A percentile compares a stretch with the other conserved stretches of the same genome.
Conservation (phyloP, 148 eudicot genomes). For the Fagopyrum tataricum region DNA sequence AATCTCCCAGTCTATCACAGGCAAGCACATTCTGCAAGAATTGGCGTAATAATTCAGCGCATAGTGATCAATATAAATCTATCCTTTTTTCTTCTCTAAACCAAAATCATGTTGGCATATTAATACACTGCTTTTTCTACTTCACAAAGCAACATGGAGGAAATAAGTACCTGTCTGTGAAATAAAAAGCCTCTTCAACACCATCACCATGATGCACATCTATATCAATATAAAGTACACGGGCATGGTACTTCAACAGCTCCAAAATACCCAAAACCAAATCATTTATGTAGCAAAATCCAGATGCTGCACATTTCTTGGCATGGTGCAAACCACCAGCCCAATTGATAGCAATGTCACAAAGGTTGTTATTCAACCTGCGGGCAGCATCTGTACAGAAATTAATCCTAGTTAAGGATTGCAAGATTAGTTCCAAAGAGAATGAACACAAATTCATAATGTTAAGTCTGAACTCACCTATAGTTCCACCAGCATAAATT, state of each 20-base stretch:
- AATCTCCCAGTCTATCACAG: background rate
- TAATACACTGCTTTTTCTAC: background rate
- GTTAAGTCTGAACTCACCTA: constrained; percentile 44
- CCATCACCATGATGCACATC: constrained; percentile 99
- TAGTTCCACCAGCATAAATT: constrained; percentile 99
- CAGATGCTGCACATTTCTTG: constrained; percentile 95
- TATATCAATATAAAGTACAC: constrained; percentile 95
- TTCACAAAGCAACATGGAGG: background rate
- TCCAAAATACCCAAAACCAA: constrained; percentile 94
- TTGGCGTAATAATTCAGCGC: background rate
- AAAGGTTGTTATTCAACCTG: constrained; percentile 82
- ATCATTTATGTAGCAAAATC: constrained; percentile 97
- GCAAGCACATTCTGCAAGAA: background rate
- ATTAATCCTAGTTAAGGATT: constrained; percentile 18
- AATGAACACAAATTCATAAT: constrained; percentile 11
- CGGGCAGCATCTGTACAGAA: constrained; percentile 84
- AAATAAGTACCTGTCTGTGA: constrained; percentile 68
- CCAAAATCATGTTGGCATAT: background rate
- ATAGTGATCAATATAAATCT: background rate
- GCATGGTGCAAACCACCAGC: constrained; percentile 99
- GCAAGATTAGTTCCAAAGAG: background rate
- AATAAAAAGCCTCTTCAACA: constrained; percentile 99
- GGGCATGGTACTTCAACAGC: constrained; percentile 94
- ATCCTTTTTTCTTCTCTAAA: background rate
- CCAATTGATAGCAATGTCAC: constrained; percentile 98